Percentiles rank a stretch among this genome's conserved stretches.
Evolutionary conservation across 352 stramenopile genomes (phyloP).

Genomic region (Pythium rhizo-oryzae): DNA sequence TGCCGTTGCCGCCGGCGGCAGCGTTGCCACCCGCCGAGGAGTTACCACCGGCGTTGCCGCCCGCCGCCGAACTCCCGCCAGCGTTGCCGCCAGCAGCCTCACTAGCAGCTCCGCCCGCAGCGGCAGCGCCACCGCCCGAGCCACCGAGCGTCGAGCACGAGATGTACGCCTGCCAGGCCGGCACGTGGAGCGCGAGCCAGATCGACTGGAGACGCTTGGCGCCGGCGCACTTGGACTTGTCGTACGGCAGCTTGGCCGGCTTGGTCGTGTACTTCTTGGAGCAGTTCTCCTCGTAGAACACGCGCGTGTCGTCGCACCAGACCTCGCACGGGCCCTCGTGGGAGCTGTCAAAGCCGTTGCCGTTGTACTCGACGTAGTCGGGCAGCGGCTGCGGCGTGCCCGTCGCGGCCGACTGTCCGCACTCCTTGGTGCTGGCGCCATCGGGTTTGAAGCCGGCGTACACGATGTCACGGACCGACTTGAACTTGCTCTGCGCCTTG

Average conservation of each 20-base stretch:
- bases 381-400: conserved; percentile 11
- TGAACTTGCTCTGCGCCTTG: conserved; percentile 29
- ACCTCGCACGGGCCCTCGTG: conserved; percentile 50
- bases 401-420: conserved; percentile 14
- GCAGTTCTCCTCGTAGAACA: conserved; percentile 57
- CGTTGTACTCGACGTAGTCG: conserved; percentile 31
- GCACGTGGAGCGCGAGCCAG: conserved; percentile 42
- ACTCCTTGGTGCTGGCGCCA: conserved; percentile 21
- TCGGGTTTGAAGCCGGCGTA: conserved; percentile 23
- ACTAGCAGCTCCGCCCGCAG: too few relatives aligned
- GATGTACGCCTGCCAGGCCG: conserved; percentile 42
- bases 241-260: conserved; percentile 33
- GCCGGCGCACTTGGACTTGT: conserved; percentile 36
- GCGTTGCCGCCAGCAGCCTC: too few relatives aligned
- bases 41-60: neutral
- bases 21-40: neutral
- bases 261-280: conserved; percentile 37
- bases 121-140: conserved; percentile 12
- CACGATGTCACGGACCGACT: conserved; percentile 20
- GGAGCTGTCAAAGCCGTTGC: conserved; percentile 31
- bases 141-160: conserved; percentile 27
- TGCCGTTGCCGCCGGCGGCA: neutral
- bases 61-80: too few relatives aligned
- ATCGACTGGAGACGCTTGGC: conserved; percentile 41
- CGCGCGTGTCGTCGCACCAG: conserved; percentile 48